Evolutionary conservation across 1,139 yeast species (phyloP).

Genomic region (Taphrina confusa): DNA sequence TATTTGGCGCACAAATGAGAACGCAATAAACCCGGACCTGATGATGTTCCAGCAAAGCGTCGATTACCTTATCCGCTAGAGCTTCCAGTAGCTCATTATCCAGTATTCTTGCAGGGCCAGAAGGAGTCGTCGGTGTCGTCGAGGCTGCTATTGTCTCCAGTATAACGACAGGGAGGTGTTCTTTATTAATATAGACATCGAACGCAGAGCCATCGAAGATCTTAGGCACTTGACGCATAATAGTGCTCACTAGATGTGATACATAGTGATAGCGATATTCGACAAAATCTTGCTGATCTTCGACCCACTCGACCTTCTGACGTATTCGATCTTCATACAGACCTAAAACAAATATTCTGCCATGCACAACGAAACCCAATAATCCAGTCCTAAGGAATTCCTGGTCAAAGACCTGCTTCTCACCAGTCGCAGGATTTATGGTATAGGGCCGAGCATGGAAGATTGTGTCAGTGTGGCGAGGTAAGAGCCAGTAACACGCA

Average conservation of each 20-base stretch:
- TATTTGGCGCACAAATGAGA: constrained; percentile 74
- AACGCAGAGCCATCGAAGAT: constrained; percentile 70
- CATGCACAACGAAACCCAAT: constrained; percentile 81
- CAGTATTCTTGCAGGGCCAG: constrained; percentile 48
- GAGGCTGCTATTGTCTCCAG: constrained; percentile 78
- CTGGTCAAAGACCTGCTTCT: constrained; percentile 34
- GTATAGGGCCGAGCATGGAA: constrained; percentile 64
- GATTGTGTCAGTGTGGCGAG: constrained; percentile 67
- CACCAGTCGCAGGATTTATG: constrained; percentile 18
- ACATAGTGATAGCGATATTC: constrained; percentile 72
- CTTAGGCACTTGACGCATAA: constrained; percentile 78
- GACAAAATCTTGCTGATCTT: constrained; percentile 37
- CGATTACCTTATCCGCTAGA: constrained; percentile 56
- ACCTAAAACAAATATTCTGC: constrained; percentile 85
- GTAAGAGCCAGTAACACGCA: constrained; percentile 83
- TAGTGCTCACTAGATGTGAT: constrained; percentile 74
- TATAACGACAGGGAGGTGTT: constrained; percentile 80
- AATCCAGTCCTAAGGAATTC: constrained; percentile 88
- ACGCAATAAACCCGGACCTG: constrained; percentile 79
- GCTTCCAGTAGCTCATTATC: constrained; percentile 66
- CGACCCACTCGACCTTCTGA: constrained; percentile 53
- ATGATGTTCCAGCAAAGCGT: constrained; percentile 68
- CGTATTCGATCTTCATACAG: constrained; percentile 87
- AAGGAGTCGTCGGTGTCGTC: constrained; percentile 46
- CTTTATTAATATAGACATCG: constrained; percentile 81